These are phyloP conservation scores for Paecilomyces variotii DNA, from an alignment of 2,329 filamentous ascomycete genomes.

Conservation along the genomic window DNA sequence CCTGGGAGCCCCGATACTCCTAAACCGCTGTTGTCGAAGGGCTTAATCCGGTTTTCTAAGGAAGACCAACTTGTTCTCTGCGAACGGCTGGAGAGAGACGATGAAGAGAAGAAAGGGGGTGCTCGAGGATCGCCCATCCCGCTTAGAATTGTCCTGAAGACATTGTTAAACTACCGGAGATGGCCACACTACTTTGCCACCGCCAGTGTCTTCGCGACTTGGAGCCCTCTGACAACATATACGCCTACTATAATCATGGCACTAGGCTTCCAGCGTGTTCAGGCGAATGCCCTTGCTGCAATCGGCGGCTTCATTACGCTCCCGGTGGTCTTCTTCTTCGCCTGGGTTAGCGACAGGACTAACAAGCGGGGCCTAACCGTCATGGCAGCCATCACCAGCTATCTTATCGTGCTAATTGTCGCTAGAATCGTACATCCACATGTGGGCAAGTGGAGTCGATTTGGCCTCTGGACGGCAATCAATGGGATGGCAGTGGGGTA, in stretches of 20 bases:
- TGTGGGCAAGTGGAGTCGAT: conserved; percentile 42
- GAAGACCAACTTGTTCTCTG: conserved; percentile 27
- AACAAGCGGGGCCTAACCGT: conserved; percentile 39
- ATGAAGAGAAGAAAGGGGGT: conserved; percentile 22
- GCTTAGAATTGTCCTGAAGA: conserved; percentile 35
- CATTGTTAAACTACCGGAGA: conserved; percentile 37
- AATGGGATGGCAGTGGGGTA: conserved; percentile 47
- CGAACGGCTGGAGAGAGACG: conserved; percentile 26
- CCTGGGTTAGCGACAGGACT: conserved; percentile 41
- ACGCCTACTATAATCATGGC: conserved; percentile 41
- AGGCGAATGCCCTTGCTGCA: conserved; percentile 41
- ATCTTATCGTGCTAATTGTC: conserved; percentile 39
- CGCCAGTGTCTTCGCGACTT: conserved; percentile 46
- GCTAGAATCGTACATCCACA: conserved; percentile 34
- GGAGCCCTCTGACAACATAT: conserved; percentile 46
- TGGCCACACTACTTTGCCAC: conserved; percentile 46
- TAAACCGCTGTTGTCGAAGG: conserved; percentile 29
- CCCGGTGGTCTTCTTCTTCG: conserved; percentile 42
- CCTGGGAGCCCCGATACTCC: conserved; percentile 38
- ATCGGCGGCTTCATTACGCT: conserved; percentile 38
- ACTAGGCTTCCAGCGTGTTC: conserved; percentile 39
- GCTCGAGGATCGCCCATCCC: conserved; percentile 31
- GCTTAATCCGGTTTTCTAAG: conserved; percentile 31
- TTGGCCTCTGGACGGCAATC: conserved; percentile 45
- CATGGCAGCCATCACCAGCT: conserved; percentile 38